Evolutionary conservation across 2,329 filamentous ascomycete genomes (phyloP).

Genomic region (Ceratocystis papillata): DNA sequence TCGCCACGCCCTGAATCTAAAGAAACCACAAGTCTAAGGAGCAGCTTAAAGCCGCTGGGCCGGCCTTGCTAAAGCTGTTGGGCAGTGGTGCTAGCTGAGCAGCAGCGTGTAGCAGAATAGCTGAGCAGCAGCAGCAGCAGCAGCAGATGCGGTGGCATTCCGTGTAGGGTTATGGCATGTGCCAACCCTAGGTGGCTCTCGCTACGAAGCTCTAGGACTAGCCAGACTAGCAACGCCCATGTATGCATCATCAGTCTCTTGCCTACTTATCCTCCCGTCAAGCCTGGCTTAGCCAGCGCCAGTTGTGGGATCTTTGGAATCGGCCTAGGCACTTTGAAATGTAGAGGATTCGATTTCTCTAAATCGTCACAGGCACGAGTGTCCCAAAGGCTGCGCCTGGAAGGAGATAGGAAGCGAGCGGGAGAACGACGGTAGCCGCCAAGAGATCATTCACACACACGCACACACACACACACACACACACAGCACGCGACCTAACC

Average conservation of each 20-base stretch:
- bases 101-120: too few species aligned
- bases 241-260: too few species aligned
- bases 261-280: background rate
- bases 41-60: background rate
- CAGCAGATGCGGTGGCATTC: too few species aligned
- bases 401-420: background rate
- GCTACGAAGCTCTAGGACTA: background rate
- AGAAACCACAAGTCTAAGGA: background rate
- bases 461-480: background rate
- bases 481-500: background rate
- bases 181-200: background rate
- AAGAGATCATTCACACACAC: too few species aligned
- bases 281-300: background rate
- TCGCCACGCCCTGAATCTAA: too few species aligned
- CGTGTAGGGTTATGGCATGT: background rate
- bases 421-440: background rate
- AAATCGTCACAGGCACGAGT: background rate
- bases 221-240: background rate
- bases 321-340: background rate
- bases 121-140: too few species aligned
- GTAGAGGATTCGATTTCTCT: background rate
- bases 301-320: constrained; percentile 4
- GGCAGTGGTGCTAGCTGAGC: too few species aligned
- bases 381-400: background rate
- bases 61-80: too few species aligned